These are phyloP conservation scores for Fragaria iinumae DNA, from an alignment of 306 rosid species.

Conservation along the genomic window DNA sequence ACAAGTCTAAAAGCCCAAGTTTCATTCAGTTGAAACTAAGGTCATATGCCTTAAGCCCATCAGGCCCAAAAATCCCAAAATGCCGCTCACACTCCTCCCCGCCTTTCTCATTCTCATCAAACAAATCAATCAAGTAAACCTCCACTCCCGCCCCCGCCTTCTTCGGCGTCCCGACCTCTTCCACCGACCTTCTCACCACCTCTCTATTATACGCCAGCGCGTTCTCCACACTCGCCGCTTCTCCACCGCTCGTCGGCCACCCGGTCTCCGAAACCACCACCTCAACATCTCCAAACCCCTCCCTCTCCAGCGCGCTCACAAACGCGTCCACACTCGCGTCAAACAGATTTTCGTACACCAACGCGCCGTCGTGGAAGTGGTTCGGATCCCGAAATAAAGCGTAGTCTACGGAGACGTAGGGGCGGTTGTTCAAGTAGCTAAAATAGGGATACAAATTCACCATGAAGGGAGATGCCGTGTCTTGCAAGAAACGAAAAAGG, in stretches of 20 bases:
- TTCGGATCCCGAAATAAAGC: slow-evolving; percentile 9
- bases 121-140: slow-evolving; percentile 37
- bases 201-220: slow-evolving; percentile 22
- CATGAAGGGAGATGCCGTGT: slow-evolving; percentile 30
- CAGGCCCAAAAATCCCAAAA: slow-evolving; percentile 34
- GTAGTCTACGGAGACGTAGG: slow-evolving; percentile 25
- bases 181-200: slow-evolving; percentile 25
- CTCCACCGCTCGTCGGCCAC: slow-evolving; percentile 32
- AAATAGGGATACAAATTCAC: slow-evolving; percentile 35
- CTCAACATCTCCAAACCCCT: slow-evolving; percentile 16
- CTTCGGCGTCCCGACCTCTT: slow-evolving; percentile 30
- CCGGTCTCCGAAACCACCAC: slow-evolving; percentile 34
- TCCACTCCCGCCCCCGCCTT: slow-evolving; percentile 26
- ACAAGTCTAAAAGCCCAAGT: no score
- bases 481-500: slow-evolving; percentile 19
- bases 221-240: slow-evolving; percentile 26
- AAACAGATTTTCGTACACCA: slow-evolving; percentile 17
- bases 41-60: slow-evolving; percentile 21
- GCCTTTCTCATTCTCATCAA: slow-evolving; percentile 33
- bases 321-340: slow-evolving; percentile 32
- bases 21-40: neutral
- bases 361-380: slow-evolving; percentile 2
- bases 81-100: slow-evolving; percentile 36
- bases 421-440: slow-evolving; percentile 20
- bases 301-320: slow-evolving; percentile 36